These are phyloP conservation scores for Sclerotinia minor DNA, from an alignment of 2,329 filamentous ascomycete genomes.

Conservation along the genomic window DNA sequence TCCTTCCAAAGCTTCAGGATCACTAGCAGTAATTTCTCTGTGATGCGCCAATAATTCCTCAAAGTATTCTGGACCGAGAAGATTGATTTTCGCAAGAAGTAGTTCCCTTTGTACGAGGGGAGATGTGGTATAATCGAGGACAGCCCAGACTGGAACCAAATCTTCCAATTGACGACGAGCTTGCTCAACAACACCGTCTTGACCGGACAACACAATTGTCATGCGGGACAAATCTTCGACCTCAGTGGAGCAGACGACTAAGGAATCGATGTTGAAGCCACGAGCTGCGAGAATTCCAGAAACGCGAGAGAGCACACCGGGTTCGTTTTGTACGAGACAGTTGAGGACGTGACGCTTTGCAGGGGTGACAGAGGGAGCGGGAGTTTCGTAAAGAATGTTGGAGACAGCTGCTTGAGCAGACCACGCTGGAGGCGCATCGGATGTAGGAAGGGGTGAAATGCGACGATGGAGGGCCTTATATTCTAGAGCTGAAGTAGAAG, in stretches of 20 bases:
- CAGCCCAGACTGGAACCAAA: conserved; percentile 95
- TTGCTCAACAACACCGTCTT: conserved; percentile 97
- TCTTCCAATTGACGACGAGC: conserved; percentile 94
- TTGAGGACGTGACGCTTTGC: conserved; percentile 96
- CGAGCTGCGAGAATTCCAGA: conserved; percentile 94
- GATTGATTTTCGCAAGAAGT: conserved; percentile 93
- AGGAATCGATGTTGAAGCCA: conserved; percentile 98
- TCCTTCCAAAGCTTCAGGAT: conserved; percentile 38
- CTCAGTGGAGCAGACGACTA: conserved; percentile 97
- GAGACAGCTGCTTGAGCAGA: conserved; percentile 94
- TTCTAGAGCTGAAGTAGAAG: conserved; percentile 87
- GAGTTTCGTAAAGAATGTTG: conserved; percentile 98
- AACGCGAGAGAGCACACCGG: conserved; percentile 92
- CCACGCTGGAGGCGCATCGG: conserved; percentile 72
- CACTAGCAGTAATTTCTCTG: conserved; percentile 72
- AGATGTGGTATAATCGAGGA: conserved; percentile 90
- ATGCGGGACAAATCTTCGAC: conserved; percentile 95
- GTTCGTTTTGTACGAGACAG: conserved; percentile 98
- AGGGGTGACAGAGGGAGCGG: conserved; percentile 76
- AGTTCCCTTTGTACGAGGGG: conserved; percentile 95
- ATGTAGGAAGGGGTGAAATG: conserved; percentile 79
- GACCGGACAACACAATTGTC: conserved; percentile 96
- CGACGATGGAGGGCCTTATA: conserved; percentile 97
- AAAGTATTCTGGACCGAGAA: conserved; percentile 95
- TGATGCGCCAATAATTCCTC: conserved; percentile 96